These are phyloP conservation scores for Flaveria linearis DNA, from an alignment of 129 eudicot species.

Conservation along the genomic window DNA sequence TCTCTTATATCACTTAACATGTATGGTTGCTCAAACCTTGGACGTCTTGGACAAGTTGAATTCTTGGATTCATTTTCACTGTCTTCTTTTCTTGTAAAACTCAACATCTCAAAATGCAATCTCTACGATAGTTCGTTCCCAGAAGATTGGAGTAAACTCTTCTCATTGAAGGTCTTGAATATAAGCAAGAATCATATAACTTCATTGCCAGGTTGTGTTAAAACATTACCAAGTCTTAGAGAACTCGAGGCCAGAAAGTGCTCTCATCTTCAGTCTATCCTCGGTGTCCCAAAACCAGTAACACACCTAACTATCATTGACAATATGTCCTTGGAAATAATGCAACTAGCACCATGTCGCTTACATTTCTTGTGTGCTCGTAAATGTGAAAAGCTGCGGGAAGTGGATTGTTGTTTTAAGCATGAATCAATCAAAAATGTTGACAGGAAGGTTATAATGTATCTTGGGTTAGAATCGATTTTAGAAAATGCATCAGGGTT, in stretches of 20 bases:
- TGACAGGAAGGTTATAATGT: neutral
- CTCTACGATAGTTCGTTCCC: constrained; percentile 6
- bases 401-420: neutral
- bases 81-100: neutral
- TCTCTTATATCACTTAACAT: constrained; percentile 6
- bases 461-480: constrained; percentile 9
- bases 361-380: accelerated
- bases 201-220: constrained; percentile 12
- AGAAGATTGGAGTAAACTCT: constrained; percentile 7
- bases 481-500: neutral
- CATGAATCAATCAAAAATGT: neutral
- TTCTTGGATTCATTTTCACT: neutral
- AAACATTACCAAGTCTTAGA: constrained; percentile 22
- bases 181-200: constrained; percentile 7
- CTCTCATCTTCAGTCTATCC: constrained; percentile 10
- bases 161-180: neutral
- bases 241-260: neutral
- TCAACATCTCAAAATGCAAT: constrained; percentile 19
- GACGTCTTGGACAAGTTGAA: neutral
- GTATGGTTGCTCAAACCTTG: constrained; percentile 10
- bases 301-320: accelerated
- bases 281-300: neutral
- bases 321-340: neutral
- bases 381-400: neutral
- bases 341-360: neutral